Evolutionary conservation across 2,329 filamentous ascomycete genomes (phyloP), one percentile per base, ranked within the genome.

Genomic region (Cadophora sp.): DNA sequence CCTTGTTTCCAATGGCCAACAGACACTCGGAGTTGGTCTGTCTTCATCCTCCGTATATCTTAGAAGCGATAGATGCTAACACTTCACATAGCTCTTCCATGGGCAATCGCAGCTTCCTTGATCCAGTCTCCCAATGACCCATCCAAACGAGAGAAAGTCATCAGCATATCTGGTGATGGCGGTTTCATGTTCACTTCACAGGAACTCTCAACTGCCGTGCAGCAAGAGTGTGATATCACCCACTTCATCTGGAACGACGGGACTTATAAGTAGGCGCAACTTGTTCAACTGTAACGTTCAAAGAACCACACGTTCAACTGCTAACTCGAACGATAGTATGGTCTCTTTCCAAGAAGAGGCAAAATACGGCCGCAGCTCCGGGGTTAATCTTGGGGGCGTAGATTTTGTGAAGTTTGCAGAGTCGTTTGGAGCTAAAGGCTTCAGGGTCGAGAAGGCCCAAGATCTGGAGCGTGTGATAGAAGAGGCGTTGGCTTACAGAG

Each of bases 231-330:
- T 73, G 79, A 83, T 65, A 82, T 84, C 70, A 83, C 82, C 20
- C 82, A 84, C 70, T 83, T 84, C 68, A 77, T 83, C 69, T 83
- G 81, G 81, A 84, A 84, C 71, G 82, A 84, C 68, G 80, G 80
- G 53, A 78, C 78, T 36, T 84, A 81, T 73, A 83, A 84, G 45
- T 47, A 20, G 20, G 45, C 18, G 4, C 4, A 43, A 7, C 3
- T 18, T 18, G 4, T 18, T 43, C 41, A 14, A 43, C 6, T 6
- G 41, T 1, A 43, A 43, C n/a, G n/a, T 47, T n/a, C 45, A 20
- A 47, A 47, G 18, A 16, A 47, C 45, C n/a, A 47, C 9, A 8
- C 3, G 5, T 2, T 8, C 16, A 47, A 47, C 7, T 9, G n/a
- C 45, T 47, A 16, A 47, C 45, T 20, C n/a, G 45, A 16, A 20